Evolutionary conservation across 2,329 filamentous ascomycete genomes (phyloP).

Genomic region (Alternaria sp.): DNA sequence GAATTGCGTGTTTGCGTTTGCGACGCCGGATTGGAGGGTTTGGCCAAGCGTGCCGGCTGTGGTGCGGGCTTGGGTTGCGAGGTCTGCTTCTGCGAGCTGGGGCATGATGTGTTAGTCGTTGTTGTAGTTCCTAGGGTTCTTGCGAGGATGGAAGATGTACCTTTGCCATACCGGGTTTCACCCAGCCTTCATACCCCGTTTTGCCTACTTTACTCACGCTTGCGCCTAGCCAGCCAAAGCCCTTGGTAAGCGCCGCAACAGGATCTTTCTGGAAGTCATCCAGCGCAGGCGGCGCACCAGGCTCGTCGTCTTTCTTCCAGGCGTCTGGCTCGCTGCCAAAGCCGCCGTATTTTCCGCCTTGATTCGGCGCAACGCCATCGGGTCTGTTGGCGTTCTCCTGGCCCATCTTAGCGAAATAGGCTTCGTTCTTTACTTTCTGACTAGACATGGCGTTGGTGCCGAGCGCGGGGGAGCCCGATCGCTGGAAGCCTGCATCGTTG

Average conservation of each 20-base stretch:
- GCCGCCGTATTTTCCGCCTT: conserved; percentile 90
- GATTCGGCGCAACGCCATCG: conserved; percentile 78
- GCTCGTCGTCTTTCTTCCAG: conserved; percentile 50
- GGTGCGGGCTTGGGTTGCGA: conserved; percentile 65
- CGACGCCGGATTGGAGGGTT: conserved; percentile 70
- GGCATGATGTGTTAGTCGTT: conserved; percentile 18
- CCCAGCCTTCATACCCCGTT: conserved; percentile 86
- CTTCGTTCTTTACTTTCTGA: conserved; percentile 74
- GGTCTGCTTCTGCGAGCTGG: conserved; percentile 74
- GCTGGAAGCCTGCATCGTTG: conserved; percentile 38
- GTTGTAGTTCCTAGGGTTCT: neutral
- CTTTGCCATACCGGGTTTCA: conserved; percentile 91
- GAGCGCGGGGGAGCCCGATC: conserved; percentile 47
- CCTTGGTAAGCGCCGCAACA: conserved; percentile 84
- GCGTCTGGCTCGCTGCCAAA: conserved; percentile 81
- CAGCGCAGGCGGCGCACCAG: conserved; percentile 67
- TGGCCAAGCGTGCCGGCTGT: conserved; percentile 62
- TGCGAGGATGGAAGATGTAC: conserved; percentile 54
- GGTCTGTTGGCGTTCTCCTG: conserved; percentile 79
- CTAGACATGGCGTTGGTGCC: conserved; percentile 46
- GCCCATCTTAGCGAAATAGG: conserved; percentile 87
- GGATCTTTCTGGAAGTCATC: conserved; percentile 93
- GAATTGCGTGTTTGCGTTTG: conserved; percentile 78
- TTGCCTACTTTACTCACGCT: conserved; percentile 91
- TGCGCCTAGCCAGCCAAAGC: conserved; percentile 91